Conservation (phyloP, 768 basidiomycete species). For the Xerocomus potaroensis region DNA sequence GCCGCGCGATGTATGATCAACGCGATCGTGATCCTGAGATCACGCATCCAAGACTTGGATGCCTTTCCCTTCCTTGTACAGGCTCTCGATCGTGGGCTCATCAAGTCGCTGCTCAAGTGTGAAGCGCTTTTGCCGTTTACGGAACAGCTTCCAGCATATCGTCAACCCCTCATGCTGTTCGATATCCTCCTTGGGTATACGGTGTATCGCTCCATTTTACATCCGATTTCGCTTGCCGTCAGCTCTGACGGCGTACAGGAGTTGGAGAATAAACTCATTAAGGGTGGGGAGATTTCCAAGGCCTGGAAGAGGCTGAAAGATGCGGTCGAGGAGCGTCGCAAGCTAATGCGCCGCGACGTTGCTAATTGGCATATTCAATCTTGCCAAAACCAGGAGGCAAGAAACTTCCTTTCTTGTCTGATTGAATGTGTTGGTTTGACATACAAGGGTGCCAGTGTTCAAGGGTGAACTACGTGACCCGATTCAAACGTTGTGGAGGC, state of each 20-base stretch:
- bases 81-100: constrained; percentile 18
- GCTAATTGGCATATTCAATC: constrained; percentile 20
- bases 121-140: constrained; percentile 17
- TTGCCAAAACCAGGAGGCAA: constrained; percentile 25
- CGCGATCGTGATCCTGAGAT: constrained; percentile 13
- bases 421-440: background rate
- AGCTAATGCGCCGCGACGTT: constrained; percentile 14
- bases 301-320: constrained; percentile 22
- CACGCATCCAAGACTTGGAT: constrained; percentile 23
- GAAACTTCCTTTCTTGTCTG: background rate
- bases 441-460: constrained; percentile 14
- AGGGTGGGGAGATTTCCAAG: constrained; percentile 14
- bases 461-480: constrained; percentile 12
- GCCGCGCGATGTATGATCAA: constrained; percentile 24
- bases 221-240: constrained; percentile 9
- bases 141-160: constrained; percentile 9
- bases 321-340: constrained; percentile 16
- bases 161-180: constrained; percentile 9
- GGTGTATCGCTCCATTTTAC: constrained; percentile 23
- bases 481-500: constrained; percentile 25
- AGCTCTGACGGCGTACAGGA: constrained; percentile 3
- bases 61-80: constrained; percentile 24
- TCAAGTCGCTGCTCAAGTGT: constrained; percentile 23
- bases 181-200: constrained; percentile 23
- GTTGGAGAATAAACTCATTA: constrained; percentile 12